phyloP scores from a whole-genome alignment of 805 yeast genomes.

The Kodamaea kakaduensis region DNA sequence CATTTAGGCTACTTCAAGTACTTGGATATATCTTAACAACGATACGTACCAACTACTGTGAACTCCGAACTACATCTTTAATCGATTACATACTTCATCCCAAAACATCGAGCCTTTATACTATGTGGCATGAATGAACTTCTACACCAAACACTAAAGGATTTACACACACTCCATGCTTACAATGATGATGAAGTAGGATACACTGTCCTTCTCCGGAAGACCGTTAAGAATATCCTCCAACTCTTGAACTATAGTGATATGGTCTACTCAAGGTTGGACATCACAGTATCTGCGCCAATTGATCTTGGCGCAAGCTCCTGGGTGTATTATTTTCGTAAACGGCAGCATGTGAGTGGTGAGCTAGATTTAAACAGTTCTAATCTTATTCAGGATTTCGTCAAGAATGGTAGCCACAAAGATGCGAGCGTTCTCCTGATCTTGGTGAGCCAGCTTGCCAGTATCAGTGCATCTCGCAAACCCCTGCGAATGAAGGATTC shows the following conservation, averaged over 20 bases:
- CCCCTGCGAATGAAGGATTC: slow-evolving; percentile 17
- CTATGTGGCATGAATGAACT: slow-evolving; percentile 18
- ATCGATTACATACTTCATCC: neutral
- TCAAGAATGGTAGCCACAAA: neutral
- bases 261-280: slow-evolving; percentile 12
- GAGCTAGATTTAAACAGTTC: slow-evolving; percentile 4
- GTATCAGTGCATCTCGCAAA: slow-evolving; percentile 7
- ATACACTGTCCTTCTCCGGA: slow-evolving; percentile 15
- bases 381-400: slow-evolving; percentile 7
- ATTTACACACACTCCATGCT: slow-evolving; percentile 16
- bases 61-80: neutral
- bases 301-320: slow-evolving; percentile 1
- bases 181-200: slow-evolving; percentile 7
- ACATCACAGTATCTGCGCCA: slow-evolving; percentile 8
- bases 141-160: slow-evolving; percentile 17
- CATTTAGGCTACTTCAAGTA: too few relatives aligned
- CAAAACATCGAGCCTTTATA: too few relatives aligned
- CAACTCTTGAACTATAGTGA: slow-evolving; percentile 16
- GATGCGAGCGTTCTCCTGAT: slow-evolving; percentile 3
- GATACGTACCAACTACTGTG: neutral
- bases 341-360: neutral
- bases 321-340: slow-evolving; percentile 7
- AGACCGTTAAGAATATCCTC: slow-evolving; percentile 14
- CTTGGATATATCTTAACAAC: neutral
- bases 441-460: slow-evolving; percentile 6